Conservation (phyloP, 371 early-diverging fungal species). For the Apophysomyces elegans region DNA sequence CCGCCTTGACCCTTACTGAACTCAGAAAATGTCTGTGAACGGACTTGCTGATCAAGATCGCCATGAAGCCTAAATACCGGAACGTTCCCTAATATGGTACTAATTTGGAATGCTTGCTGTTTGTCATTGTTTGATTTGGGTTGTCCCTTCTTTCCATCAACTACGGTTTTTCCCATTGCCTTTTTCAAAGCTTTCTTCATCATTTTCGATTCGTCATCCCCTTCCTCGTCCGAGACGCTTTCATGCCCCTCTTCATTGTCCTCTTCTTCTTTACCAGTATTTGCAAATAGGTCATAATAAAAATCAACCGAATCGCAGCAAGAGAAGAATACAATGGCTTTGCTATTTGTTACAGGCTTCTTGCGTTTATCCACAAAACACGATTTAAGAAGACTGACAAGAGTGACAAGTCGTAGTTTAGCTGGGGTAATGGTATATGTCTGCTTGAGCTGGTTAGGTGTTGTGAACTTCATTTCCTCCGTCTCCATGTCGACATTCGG, state of each 20-base stretch:
- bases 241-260: conserved; percentile 51
- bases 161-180: conserved; percentile 25
- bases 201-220: conserved; percentile 24
- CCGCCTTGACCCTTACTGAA: conserved; percentile 70
- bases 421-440: conserved; percentile 83
- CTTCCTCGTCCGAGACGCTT: conserved; percentile 44
- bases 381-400: conserved; percentile 73
- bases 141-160: conserved; percentile 24
- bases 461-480: conserved; percentile 56
- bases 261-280: conserved; percentile 56
- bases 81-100: conserved; percentile 60
- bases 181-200: conserved; percentile 33
- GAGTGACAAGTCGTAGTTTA: conserved; percentile 88
- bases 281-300: conserved; percentile 74
- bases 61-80: conserved; percentile 89
- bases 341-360: conserved; percentile 43
- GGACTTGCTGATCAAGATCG: conserved; percentile 77
- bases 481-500: conserved; percentile 29
- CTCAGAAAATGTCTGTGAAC: conserved; percentile 73
- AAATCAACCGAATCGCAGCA: conserved; percentile 95
- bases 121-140: conserved; percentile 37
- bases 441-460: conserved; percentile 87
- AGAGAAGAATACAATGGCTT: conserved; percentile 89
- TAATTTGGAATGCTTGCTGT: conserved; percentile 37
- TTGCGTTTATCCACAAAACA: conserved; percentile 51